Evolutionary conservation across 495 filamentous ascomycete genomes (phyloP).

Genomic region (Immersiella caudata): DNA sequence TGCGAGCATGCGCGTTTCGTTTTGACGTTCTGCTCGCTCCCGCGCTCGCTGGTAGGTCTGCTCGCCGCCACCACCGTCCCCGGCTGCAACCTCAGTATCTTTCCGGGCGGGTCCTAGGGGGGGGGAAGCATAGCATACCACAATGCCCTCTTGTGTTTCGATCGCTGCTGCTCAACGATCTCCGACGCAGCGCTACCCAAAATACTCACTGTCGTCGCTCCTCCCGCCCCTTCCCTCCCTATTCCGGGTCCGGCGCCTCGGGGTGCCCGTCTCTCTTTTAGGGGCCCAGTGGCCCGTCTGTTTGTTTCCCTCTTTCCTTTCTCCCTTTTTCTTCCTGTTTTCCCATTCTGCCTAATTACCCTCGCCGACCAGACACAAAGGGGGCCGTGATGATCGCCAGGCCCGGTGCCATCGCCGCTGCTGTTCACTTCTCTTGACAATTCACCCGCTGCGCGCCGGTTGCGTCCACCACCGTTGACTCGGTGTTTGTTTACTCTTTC

Average conservation of each 20-base stretch:
- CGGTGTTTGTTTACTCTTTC: conserved; percentile 14
- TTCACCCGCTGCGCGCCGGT: conserved; percentile 38
- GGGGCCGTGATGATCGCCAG: conserved; percentile 36
- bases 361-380: conserved; percentile 7
- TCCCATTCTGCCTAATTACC: conserved; percentile 33
- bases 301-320: conserved; percentile 22
- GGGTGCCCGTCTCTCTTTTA: conserved; percentile 18
- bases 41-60: not conserved
- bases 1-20: not conserved
- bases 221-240: conserved; percentile 6
- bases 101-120: not conserved
- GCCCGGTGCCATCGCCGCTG: conserved; percentile 22
- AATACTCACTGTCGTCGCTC: not conserved
- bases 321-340: conserved; percentile 24
- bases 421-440: conserved; percentile 22
- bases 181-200: conserved; percentile 16
- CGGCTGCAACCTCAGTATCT: not conserved
- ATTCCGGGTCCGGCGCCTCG: not conserved
- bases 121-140: not conserved
- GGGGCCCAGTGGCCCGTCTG: conserved; percentile 10
- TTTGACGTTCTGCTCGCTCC: not conserved
- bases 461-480: not conserved
- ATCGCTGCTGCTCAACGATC: conserved; percentile 7
- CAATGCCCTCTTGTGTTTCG: not conserved
- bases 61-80: not conserved